Evolutionary conservation across 441 rosid species (phyloP).

Genomic region (Capsella rubella): DNA sequence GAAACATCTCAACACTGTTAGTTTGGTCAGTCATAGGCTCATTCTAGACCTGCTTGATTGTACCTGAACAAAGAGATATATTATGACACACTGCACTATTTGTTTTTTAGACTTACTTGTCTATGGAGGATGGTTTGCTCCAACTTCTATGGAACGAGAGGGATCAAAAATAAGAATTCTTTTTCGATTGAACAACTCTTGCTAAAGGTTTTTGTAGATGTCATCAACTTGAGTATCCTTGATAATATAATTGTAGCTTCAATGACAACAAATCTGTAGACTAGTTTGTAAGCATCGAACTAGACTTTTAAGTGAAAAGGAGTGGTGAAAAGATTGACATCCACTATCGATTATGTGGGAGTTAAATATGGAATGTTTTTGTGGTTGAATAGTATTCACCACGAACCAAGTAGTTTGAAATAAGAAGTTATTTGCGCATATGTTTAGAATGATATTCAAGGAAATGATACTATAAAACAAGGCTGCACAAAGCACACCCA

Average conservation of each 20-base stretch:
- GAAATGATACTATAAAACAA: background rate
- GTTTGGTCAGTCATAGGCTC: slow-evolving; percentile 32
- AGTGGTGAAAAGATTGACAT: background rate
- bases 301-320: background rate
- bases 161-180: background rate
- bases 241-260: no score
- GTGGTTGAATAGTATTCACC: slow-evolving; percentile 7
- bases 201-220: no score
- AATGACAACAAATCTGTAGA: background rate
- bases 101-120: background rate
- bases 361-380: background rate
- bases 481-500: slow-evolving; percentile 17
- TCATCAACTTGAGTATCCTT: no score
- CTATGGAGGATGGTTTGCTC: background rate
- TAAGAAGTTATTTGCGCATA: background rate
- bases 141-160: background rate
- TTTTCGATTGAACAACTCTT: no score
- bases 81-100: slow-evolving; percentile 14
- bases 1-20: slow-evolving; percentile 26
- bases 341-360: background rate
- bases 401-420: background rate
- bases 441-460: background rate
- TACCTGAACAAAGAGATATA: slow-evolving; percentile 17
- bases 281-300: background rate
- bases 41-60: slow-evolving; percentile 8